A percentile compares a stretch with the other conserved stretches of the same genome.
Evolutionary conservation across 257 asterid species (phyloP).

Genomic region (Solanum okadae): DNA sequence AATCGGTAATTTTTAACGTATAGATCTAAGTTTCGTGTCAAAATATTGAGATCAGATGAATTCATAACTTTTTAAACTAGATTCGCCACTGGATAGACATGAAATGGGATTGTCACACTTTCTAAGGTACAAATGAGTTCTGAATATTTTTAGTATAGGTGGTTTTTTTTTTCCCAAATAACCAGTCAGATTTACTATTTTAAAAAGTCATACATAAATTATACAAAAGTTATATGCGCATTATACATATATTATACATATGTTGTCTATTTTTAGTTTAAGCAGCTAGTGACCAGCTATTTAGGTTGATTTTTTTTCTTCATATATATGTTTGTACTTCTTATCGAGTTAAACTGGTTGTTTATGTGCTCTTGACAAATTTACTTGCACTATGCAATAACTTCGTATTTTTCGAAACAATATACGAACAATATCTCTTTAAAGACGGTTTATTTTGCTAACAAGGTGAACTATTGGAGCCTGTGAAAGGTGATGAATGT

Average conservation of each 20-base stretch:
- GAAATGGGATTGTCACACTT: not conserved
- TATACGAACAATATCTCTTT: not conserved
- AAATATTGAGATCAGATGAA: not conserved
- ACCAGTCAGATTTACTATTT: too few species aligned
- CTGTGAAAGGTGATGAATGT: slow-evolving; percentile 72
- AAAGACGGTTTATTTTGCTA: not conserved
- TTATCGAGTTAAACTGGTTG: not conserved
- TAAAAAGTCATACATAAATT: too few species aligned
- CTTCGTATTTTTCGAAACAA: not conserved
- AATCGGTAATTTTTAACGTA: not conserved
- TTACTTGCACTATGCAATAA: not conserved
- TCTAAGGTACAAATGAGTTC: not conserved
- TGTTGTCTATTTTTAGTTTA: not conserved
- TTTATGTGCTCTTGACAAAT: not conserved
- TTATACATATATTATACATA: too few species aligned
- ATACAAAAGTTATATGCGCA: not conserved
- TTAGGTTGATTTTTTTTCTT: too few species aligned
- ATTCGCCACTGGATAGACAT: not conserved
- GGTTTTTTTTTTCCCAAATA: too few species aligned
- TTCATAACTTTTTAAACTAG: not conserved
- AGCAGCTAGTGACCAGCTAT: too few species aligned
- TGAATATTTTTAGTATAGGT: too few species aligned
- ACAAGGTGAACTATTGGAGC: slow-evolving; percentile 41
- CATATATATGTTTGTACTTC: not conserved
- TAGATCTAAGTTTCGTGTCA: not conserved